Conservation (phyloP, 2,329 filamentous ascomycete genomes). For the Tolypocladium guangdongense region DNA sequence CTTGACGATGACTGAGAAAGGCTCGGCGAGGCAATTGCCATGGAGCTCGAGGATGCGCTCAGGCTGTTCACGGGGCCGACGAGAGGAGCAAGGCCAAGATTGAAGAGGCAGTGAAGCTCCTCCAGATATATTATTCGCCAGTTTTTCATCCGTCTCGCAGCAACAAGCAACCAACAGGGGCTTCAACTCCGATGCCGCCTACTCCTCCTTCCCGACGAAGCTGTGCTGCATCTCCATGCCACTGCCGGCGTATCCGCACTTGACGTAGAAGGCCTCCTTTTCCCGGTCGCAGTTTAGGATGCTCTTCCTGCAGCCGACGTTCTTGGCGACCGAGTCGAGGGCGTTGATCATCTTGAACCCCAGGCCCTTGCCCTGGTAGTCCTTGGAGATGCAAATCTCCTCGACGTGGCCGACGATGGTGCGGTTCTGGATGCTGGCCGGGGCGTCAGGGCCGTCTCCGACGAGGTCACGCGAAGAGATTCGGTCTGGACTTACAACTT, state of each 20-base stretch:
- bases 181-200: background rate
- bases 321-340: constrained; percentile 59
- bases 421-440: constrained; percentile 49
- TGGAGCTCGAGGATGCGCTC: constrained; percentile 28
- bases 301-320: constrained; percentile 70
- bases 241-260: constrained; percentile 12
- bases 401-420: constrained; percentile 70
- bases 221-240: constrained; percentile 10
- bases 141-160: background rate
- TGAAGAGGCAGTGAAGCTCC: constrained; percentile 11
- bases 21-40: constrained; percentile 29
- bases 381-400: constrained; percentile 69
- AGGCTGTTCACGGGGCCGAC: constrained; percentile 28
- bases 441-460: background rate
- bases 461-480: too few species aligned
- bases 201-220: background rate
- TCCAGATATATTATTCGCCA: background rate
- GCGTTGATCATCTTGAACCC: constrained; percentile 68
- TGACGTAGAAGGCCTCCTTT: constrained; percentile 66
- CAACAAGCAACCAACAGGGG: background rate
- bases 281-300: constrained; percentile 70
- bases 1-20: constrained; percentile 31
- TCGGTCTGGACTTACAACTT: constrained; percentile 47
- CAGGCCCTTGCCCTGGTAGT: constrained; percentile 73
- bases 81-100: constrained; percentile 25